These are phyloP conservation scores for Coniochaeta sp. DNA, from an alignment of 2,329 filamentous ascomycete genomes.

Conservation along the genomic window DNA sequence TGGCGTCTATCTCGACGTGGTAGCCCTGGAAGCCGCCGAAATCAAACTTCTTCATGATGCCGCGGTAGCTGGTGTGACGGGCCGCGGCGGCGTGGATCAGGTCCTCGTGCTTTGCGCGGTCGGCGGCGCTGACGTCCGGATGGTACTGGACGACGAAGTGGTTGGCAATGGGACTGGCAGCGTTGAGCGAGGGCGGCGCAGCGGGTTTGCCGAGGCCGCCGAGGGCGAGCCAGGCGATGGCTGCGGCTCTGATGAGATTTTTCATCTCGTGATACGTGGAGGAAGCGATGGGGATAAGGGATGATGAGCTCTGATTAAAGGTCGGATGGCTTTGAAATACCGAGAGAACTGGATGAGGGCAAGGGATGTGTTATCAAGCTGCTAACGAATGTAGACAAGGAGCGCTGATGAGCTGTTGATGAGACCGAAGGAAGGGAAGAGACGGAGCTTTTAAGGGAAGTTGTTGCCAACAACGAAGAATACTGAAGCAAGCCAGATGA, in stretches of 20 bases:
- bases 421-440: background rate
- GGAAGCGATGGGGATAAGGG: background rate
- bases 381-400: background rate
- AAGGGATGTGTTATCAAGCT: background rate
- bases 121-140: background rate
- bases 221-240: background rate
- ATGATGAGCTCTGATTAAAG: background rate
- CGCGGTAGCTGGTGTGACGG: background rate
- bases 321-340: no score
- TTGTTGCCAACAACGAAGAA: background rate
- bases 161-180: background rate
- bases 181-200: background rate
- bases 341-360: background rate
- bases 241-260: background rate
- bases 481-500: background rate
- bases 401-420: background rate
- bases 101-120: background rate
- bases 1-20: conserved; percentile 6
- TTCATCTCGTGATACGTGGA: background rate
- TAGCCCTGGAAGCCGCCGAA: conserved; percentile 8
- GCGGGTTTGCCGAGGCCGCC: background rate
- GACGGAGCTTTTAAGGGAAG: background rate
- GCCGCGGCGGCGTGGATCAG: background rate
- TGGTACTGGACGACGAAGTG: conserved; percentile 8
- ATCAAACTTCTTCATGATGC: conserved; percentile 7